Conservation (phyloP, 2,329 filamentous ascomycete genomes). For the Dactylonectria macrodidyma region DNA sequence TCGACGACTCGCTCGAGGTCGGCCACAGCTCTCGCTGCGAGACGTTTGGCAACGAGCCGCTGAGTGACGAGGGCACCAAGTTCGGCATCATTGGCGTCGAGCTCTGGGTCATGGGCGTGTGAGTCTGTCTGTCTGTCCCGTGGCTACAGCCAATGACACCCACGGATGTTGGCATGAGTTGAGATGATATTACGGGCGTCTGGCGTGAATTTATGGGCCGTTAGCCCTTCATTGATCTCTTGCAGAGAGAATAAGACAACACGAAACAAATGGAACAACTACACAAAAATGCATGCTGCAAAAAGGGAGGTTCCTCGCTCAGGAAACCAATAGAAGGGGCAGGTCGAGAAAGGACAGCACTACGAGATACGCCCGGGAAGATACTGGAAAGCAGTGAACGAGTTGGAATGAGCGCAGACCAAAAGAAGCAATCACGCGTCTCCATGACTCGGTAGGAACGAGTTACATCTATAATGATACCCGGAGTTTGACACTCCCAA, state of each 20-base stretch:
- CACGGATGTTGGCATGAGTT: not conserved
- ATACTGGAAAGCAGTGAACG: not conserved
- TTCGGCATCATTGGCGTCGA: constrained; percentile 94
- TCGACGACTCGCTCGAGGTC: constrained; percentile 87
- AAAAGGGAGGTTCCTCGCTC: not conserved
- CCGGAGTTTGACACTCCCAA: constrained; percentile 47
- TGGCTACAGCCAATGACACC: not conserved
- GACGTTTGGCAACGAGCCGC: constrained; percentile 94
- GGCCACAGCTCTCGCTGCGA: constrained; percentile 88
- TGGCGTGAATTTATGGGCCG: not conserved
- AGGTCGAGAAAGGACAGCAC: not conserved
- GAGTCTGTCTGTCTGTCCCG: constrained; percentile 6
- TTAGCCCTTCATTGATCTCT: not conserved
- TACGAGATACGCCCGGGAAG: not conserved
- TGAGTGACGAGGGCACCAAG: constrained; percentile 93
- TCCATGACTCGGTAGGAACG: constrained; percentile 25
- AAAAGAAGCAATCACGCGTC: not conserved
- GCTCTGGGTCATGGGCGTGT: constrained; percentile 87
- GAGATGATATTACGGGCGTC: constrained; percentile 1
- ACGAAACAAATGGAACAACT: not conserved
- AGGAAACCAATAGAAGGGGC: not conserved
- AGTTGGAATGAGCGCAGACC: not conserved
- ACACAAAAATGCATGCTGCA: not conserved
- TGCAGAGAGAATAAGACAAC: not conserved
- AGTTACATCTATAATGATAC: constrained; percentile 46